These are phyloP conservation scores for Ilex asprella DNA, from an alignment of 257 asterid species.

Conservation along the genomic window DNA sequence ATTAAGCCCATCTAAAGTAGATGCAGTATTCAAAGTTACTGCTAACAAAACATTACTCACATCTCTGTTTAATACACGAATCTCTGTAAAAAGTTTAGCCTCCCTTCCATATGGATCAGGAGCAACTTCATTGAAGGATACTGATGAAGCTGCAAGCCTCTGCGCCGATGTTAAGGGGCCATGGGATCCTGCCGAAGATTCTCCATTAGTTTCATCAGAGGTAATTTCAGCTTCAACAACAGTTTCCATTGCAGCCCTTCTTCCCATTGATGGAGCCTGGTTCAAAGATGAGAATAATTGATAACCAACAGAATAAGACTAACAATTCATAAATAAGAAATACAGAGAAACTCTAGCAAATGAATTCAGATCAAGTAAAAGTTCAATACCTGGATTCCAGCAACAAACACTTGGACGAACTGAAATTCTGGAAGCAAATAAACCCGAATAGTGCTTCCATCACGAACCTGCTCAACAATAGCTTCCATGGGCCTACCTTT, in stretches of 20 bases:
- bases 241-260: slow-evolving; percentile 60
- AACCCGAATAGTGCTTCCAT: slow-evolving; percentile 90
- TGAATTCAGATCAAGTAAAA: not conserved
- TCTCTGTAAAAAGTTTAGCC: slow-evolving; percentile 94
- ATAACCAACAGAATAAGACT: not conserved
- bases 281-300: slow-evolving; percentile 9
- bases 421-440: slow-evolving; percentile 90
- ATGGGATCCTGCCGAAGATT: slow-evolving; percentile 43
- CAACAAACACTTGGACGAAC: slow-evolving; percentile 80
- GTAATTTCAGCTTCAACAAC: slow-evolving; percentile 30
- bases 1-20: not conserved
- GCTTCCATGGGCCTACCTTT: slow-evolving; percentile 91
- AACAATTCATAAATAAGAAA: not conserved
- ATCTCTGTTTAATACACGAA: slow-evolving; percentile 87
- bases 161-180: slow-evolving; percentile 87
- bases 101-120: slow-evolving; percentile 91
- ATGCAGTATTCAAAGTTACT: not conserved
- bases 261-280: slow-evolving; percentile 92
- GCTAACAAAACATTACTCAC: slow-evolving; percentile 33
- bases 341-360: too few species aligned
- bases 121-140: slow-evolving; percentile 53
- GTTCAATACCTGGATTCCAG: slow-evolving; percentile 73
- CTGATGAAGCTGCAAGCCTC: slow-evolving; percentile 68
- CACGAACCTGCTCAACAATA: slow-evolving; percentile 87
- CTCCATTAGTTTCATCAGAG: slow-evolving; percentile 66